Base-by-base conservation (phyloP, 75 land plant species). In the Cunninghamia lanceolata region DNA sequence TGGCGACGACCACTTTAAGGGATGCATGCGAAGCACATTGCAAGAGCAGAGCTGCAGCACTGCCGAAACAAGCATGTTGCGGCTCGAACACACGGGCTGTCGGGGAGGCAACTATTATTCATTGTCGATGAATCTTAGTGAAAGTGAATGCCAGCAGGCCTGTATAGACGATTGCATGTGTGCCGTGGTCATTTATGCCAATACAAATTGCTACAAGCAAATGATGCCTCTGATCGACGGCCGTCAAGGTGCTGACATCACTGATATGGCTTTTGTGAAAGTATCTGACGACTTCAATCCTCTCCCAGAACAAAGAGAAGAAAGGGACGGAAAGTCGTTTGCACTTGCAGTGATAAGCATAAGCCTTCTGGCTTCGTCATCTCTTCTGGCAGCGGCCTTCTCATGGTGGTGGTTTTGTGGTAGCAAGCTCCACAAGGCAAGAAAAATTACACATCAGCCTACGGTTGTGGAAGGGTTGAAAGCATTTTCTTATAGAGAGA, bases 401-500 rank as follows among this genome's bases (percentile, higher is more conserved):
- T 13, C 9, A 9, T 10, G 8, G 14, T 0, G 8, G 1, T 50
- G 52, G 14, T 50, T 10, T 0, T 50, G 52, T 13, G 10, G 9
- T 1, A 10, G 9, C 14, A 13, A 13, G 2, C 40, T 40, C 14
- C 1, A 10, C 9, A 50, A 50, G 52, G 9, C 52, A 10, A 7
- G 0, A 50, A 13, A 9, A 10, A 9, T 9, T 10, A 13, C 1
- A 50, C 14, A 50, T 0, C 14, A 50, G 9, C 9, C 10, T 50
- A 50, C 8, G 10, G 10, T 50, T 78, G 34, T 80, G 47, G 36
- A 56, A 34, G 66, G 78, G 9, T 84, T 90, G 14, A 36, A 59
- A 43, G 34, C 84, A 10, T 93, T 89, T 76, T 66, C 88, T 42
- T 90, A 86, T 70, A 83, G 75, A 38, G 90, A 92, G 77, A 85